Conservation (phyloP, 106 monocot species). For the Allium fistulosum region DNA sequence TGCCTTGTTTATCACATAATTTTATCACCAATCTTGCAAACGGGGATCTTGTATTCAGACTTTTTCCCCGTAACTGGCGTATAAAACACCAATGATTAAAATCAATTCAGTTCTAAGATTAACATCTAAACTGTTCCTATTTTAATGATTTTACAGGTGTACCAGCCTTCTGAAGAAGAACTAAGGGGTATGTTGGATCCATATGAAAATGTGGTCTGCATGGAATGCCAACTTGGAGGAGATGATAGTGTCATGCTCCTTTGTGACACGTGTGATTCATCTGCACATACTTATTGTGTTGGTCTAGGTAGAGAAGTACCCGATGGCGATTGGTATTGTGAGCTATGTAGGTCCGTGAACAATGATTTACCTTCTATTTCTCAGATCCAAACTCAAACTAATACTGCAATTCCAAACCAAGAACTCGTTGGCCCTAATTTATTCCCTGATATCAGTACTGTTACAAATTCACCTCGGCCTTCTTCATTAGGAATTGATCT, state of each 20-base stretch:
- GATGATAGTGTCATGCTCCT: conserved; percentile 79
- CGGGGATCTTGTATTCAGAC: not conserved
- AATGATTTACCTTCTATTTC: conserved; percentile 12
- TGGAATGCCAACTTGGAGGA: conserved; percentile 77
- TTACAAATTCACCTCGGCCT: conserved; percentile 6
- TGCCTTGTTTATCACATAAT: too few relatives aligned
- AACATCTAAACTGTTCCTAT: too few relatives aligned
- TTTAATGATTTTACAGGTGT: conserved; percentile 35
- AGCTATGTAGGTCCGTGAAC: conserved; percentile 39
- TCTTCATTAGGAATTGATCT: conserved; percentile 33
- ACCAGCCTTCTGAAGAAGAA: conserved; percentile 92
- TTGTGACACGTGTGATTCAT: conserved; percentile 80
- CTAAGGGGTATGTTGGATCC: conserved; percentile 66
- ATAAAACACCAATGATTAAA: too few relatives aligned
- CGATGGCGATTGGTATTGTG: conserved; percentile 89
- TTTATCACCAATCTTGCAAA: too few relatives aligned
- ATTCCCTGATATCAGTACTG: not conserved
- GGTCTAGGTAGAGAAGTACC: conserved; percentile 76
- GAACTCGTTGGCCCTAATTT: conserved; percentile 4
- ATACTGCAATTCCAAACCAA: conserved; percentile 1
- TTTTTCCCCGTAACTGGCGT: not conserved
- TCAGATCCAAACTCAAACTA: conserved; percentile 10
- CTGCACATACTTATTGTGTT: conserved; percentile 88
- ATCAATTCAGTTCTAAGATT: too few relatives aligned
- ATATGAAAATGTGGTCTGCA: conserved; percentile 74